Evolutionary conservation across 371 early-diverging fungal genomes (phyloP).

Genomic region (Mortierella sp.): DNA sequence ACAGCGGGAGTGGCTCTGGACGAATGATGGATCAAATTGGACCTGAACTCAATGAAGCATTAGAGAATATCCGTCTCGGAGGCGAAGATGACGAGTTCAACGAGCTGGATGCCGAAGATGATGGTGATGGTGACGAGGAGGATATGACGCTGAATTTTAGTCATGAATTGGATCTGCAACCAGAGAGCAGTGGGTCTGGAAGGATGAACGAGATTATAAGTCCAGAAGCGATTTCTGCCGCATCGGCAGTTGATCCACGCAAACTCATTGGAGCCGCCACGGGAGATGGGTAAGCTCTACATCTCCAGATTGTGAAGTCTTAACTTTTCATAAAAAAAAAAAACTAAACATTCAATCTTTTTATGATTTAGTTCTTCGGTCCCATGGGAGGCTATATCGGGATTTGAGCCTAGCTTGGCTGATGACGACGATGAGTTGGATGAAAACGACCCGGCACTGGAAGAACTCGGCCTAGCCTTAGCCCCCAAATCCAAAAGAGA

Average conservation of each 20-base stretch:
- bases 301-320: not conserved
- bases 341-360: not conserved
- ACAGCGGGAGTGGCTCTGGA: not conserved
- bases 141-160: constrained; percentile 17
- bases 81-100: constrained; percentile 42
- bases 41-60: constrained; percentile 15
- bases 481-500: constrained; percentile 36
- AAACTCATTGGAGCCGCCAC: constrained; percentile 21
- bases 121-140: constrained; percentile 30
- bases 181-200: constrained; percentile 8
- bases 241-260: constrained; percentile 31
- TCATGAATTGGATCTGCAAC: constrained; percentile 18
- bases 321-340: not conserved
- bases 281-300: constrained; percentile 19
- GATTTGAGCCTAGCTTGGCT: constrained; percentile 17
- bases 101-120: constrained; percentile 44
- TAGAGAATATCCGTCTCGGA: constrained; percentile 29
- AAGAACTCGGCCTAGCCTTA: constrained; percentile 49
- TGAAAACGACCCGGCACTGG: constrained; percentile 37
- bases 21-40: not conserved
- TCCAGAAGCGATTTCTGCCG: constrained; percentile 17
- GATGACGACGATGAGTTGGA: constrained; percentile 52
- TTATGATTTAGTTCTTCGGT: not conserved
- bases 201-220: constrained; percentile 15
- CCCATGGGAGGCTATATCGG: constrained; percentile 20